Base-by-base conservation (phyloP, 129 eudicot species). In the Pseudognaphalium luteoalbum region DNA sequence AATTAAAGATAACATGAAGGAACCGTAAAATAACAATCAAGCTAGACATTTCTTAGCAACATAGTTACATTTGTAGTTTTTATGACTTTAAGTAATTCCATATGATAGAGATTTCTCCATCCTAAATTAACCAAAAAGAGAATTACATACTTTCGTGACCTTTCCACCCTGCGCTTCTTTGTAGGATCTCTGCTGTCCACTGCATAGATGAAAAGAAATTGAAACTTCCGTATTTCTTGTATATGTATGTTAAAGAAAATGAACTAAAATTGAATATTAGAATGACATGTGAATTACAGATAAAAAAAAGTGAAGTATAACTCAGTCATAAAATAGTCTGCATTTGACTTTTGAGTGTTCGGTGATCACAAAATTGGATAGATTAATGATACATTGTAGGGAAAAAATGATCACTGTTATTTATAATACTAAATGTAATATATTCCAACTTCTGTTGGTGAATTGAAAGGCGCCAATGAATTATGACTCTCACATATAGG, bases 131-230 rank as follows among this genome's bases (percentile, higher is more conserved):
- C 73, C 10, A 64, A 77, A 71, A 35, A 74, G 62, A 64, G 35
- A 12, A 70, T 66, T 80, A 76, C 97, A 19, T 88, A 91, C 97
- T 91, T 91, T 6, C 93, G 82, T 7, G 97, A 91, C 41, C 91
- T 78, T 70, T 91, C 94, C 81, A 91, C 94, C 86, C 97, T 81
- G 37, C 97, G 91, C 79, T 88, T 91, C 78, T 85, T 91, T 69
- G 93, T 88, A 35, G 94, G 91, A 82, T 91, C 91, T 70, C 86
- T 92, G 82, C 78, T 88, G 74, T 91, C 91, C 83, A 61, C 94
- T 86, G 85, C 86, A 81, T 51, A 30, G n/a, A 25, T 52, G 20
- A 50, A 28, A 12, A 70, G 69, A 21, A 9, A 41, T 60, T 51
- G 47, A 62, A 69, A 39, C 39, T 63, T 41, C 28, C 69, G 50